Percentiles rank a stretch among this genome's conserved stretches.
phyloP scores from a whole-genome alignment of 2,329 filamentous ascomycete genomes.

The Fusarium multiceps region DNA sequence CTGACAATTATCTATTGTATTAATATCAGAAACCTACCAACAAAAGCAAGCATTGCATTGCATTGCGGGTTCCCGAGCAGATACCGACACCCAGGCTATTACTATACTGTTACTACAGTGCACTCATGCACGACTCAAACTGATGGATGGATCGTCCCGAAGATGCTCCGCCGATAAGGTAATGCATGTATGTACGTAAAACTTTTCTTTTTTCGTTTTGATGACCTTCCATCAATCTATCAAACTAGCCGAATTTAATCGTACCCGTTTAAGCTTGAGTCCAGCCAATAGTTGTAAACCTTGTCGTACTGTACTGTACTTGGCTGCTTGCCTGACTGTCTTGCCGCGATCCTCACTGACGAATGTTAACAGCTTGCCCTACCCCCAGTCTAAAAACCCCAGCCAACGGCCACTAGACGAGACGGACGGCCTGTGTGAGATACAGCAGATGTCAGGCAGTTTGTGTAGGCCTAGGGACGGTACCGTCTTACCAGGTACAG shows the following conservation, averaged over 20 bases:
- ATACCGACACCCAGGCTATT: constrained; percentile 21
- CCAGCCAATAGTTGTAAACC: constrained; percentile 30
- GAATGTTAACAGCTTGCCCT: constrained; percentile 33
- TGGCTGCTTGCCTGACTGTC: constrained; percentile 2
- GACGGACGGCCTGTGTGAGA: constrained; percentile 14
- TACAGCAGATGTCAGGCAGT: constrained; percentile 20
- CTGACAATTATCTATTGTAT: constrained; percentile 12
- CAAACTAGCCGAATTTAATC: constrained; percentile 16
- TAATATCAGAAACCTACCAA: background rate
- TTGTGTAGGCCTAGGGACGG: constrained; percentile 23
- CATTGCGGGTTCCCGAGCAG: constrained; percentile 36
- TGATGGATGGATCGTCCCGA: constrained; percentile 39
- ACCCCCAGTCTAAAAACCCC: constrained; percentile 23
- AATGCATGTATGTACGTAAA: constrained; percentile 30
- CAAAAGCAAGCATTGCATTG: constrained; percentile 11
- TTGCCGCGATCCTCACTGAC: constrained; percentile 30
- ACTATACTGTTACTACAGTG: constrained; percentile 11
- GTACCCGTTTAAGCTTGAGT: constrained; percentile 23
- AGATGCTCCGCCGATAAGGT: constrained; percentile 46
- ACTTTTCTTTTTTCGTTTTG: constrained; percentile 33
- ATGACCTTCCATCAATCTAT: constrained; percentile 16
- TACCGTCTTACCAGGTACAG: constrained; percentile 38
- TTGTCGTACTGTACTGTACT: constrained; percentile 22
- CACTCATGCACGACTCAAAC: constrained; percentile 5
- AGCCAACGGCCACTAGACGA: constrained; percentile 45